Conservation (phyloP, 768 basidiomycete genomes). For the Boletus sensibilis region DNA sequence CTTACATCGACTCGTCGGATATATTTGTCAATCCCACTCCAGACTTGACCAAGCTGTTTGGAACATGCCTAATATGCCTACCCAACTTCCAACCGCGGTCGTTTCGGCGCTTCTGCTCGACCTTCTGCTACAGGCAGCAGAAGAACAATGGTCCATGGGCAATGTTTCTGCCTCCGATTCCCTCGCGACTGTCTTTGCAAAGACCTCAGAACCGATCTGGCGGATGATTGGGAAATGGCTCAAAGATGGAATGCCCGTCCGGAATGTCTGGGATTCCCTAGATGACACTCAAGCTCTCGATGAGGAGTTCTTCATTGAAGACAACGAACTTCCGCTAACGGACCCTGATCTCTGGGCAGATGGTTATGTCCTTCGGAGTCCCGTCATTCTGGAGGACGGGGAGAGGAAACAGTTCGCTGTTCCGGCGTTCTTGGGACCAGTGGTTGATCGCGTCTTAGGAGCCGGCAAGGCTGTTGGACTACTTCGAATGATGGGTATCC, state of each 20-base stretch:
- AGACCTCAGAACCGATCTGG: conserved; percentile 72
- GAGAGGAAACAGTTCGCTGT: conserved; percentile 33
- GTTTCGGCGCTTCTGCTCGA: conserved; percentile 63
- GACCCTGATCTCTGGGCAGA: conserved; percentile 82
- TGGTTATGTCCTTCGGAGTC: conserved; percentile 59
- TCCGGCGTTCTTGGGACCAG: conserved; percentile 61
- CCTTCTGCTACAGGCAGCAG: conserved; percentile 53
- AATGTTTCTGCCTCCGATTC: conserved; percentile 53
- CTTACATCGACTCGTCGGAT: conserved; percentile 36
- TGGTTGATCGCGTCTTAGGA: conserved; percentile 56
- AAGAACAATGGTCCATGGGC: conserved; percentile 58
- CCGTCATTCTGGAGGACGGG: conserved; percentile 28
- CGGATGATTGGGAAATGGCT: conserved; percentile 70
- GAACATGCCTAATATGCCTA: conserved; percentile 41
- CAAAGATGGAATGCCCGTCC: conserved; percentile 64
- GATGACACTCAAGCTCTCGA: conserved; percentile 39
- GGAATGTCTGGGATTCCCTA: conserved; percentile 30
- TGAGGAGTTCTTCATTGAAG: conserved; percentile 81
- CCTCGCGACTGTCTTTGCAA: conserved; percentile 61
- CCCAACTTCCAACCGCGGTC: conserved; percentile 46
- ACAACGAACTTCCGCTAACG: conserved; percentile 58
- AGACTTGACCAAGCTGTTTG: conserved; percentile 36
- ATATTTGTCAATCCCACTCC: conserved; percentile 30
- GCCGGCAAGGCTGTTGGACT: conserved; percentile 80
- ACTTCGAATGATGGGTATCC: conserved; percentile 51